phyloP scores from a whole-genome alignment of 805 yeast genomes.

The Candida broadrunensis region DNA sequence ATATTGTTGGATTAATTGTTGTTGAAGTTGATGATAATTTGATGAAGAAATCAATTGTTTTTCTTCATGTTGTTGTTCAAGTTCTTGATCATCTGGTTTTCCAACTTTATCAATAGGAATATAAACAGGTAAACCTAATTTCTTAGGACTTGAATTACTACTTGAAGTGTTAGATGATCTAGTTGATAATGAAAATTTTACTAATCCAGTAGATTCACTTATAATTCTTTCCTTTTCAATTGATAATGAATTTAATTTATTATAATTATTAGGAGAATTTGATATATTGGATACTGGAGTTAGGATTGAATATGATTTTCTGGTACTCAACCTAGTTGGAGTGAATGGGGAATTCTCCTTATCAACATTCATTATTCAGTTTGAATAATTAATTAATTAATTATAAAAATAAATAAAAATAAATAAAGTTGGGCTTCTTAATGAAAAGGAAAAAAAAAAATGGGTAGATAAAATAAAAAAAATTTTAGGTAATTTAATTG shows the following conservation, averaged over 20 bases:
- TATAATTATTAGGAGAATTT: neutral
- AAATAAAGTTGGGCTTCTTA: too few relatives aligned
- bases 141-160: conserved; percentile 4
- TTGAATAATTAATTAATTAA: neutral
- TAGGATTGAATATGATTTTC: conserved; percentile 14
- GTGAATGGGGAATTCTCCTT: conserved; percentile 4
- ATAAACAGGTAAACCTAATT: conserved; percentile 30
- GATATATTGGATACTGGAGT: conserved; percentile 5
- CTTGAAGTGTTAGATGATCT: conserved; percentile 5
- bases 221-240: conserved; percentile 27
- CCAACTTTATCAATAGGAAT: conserved; percentile 22
- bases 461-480: too few relatives aligned
- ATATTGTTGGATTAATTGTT: conserved; percentile 18
- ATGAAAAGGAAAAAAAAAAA: too few relatives aligned
- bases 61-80: neutral
- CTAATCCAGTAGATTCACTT: conserved; percentile 52
- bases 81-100: conserved; percentile 1
- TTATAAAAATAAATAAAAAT: too few relatives aligned
- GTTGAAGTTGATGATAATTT: conserved; percentile 1
- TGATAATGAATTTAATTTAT: neutral
- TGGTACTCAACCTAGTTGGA: conserved; percentile 6
- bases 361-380: neutral
- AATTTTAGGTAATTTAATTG: too few relatives aligned
- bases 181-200: conserved; percentile 35
- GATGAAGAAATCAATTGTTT: neutral